Base-by-base conservation (phyloP, 768 basidiomycete species). In the Leccinum olivaceopallidum region DNA sequence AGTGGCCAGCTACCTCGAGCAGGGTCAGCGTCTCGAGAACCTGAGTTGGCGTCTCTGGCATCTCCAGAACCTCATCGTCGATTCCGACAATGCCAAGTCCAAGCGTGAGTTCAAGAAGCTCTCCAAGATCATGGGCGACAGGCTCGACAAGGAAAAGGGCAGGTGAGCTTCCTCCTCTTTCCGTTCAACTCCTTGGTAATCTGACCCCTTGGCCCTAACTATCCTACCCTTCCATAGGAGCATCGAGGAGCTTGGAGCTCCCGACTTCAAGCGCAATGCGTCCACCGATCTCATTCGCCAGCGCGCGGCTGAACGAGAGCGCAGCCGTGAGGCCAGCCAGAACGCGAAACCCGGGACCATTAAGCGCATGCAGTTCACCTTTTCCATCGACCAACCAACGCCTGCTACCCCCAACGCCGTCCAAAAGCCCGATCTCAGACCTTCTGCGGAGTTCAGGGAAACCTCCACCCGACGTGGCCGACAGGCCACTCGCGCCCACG, bases 11-110 rank as follows among this genome's bases (percentile, higher is more conserved):
- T 93, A 85, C 79, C 90, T 94, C 72, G 92, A 94, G 78, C 91
- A 94, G 73, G 92, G 92, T 52, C 90, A 92, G 73, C 82, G 92
- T 58, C 90, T 94, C 71, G 92, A 94, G 83, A 94, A 94, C 82
- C 77, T 94, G 76, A 89, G 87, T 67, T 94, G 92, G 92, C 85
- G 92, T 71, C 83, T 94, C 74, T 94, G 92, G 92, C 91, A 94
- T 72, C 85, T 94, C 54, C 92, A 94, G 78, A 91, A 87, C 68
- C 85, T 94, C 67, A 94, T 94, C 79, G 92, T 94, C 77, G 92
- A 94, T 24, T 24, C 24, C 2, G 93, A 94, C 81, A 92, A 92
- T 64, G 91, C 92, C 48, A 90, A 86, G 76, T 75, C 88, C 16
- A 92, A 92, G 72, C 88, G 92, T 53, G 91, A 94, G 77, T 94